Conservation (phyloP, 768 basidiomycete species). For the Lanmaoa pseudosensibilis region DNA sequence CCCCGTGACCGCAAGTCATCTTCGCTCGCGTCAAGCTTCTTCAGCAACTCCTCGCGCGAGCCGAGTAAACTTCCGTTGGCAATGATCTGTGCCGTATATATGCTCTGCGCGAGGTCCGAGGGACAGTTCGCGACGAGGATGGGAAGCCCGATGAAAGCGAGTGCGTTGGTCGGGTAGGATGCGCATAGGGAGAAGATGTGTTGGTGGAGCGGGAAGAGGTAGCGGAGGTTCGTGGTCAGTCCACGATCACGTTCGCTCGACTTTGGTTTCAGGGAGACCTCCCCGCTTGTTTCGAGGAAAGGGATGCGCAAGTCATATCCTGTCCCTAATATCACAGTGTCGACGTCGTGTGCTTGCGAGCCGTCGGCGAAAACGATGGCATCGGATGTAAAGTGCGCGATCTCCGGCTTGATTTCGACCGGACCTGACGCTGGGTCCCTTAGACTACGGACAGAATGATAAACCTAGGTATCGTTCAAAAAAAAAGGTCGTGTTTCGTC, state of each 20-base stretch:
- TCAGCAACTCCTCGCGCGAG: slow-evolving; percentile 39
- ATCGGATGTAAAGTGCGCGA: slow-evolving; percentile 47
- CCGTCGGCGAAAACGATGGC: slow-evolving; percentile 51
- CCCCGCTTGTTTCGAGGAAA: slow-evolving; percentile 40
- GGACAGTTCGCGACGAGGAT: slow-evolving; percentile 48
- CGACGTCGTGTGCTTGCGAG: slow-evolving; percentile 38
- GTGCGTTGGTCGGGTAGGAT: slow-evolving; percentile 47
- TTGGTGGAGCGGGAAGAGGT: slow-evolving; percentile 54
- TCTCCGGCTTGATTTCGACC: slow-evolving; percentile 41
- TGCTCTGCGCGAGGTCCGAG: slow-evolving; percentile 49
- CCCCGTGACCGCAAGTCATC: slow-evolving; percentile 40
- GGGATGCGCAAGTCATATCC: slow-evolving; percentile 56
- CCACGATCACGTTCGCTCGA: slow-evolving; percentile 11
- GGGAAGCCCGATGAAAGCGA: slow-evolving; percentile 57
- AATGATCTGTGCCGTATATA: slow-evolving; percentile 47
- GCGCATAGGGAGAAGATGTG: slow-evolving; percentile 55
- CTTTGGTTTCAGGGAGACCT: slow-evolving; percentile 18
- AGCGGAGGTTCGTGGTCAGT: slow-evolving; percentile 51
- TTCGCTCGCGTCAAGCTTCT: slow-evolving; percentile 43
- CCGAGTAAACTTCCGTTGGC: slow-evolving; percentile 43
- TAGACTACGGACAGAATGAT: slow-evolving; percentile 38
- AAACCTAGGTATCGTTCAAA: slow-evolving; percentile 29
- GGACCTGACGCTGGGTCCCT: slow-evolving; percentile 14
- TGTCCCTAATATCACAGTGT: slow-evolving; percentile 52
- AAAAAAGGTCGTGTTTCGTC: not conserved